Evolutionary conservation across 2,329 filamentous ascomycete genomes (phyloP), one percentile per base, ranked within the genome.

Genomic region (Rhynchosporium secalis): DNA sequence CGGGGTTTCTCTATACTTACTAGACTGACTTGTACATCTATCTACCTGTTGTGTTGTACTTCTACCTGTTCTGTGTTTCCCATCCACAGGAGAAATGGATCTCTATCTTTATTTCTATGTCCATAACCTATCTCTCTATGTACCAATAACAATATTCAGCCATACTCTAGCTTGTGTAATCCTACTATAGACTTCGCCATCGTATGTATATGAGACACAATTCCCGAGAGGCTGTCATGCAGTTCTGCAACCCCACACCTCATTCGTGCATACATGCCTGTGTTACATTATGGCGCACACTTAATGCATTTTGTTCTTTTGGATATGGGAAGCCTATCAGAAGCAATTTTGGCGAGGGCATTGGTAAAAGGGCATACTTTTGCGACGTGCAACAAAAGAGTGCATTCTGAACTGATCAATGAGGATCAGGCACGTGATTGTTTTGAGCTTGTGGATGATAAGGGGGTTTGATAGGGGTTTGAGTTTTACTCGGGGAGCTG

Each of bases 1-100:
- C 26, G 7, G 49, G 54, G 40, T 60, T 36, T 47, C 54, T 52
- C 28, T 60, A 60, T 29, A 60, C 47, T 15, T 60, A 60, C n/a
- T 60, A 54, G 36, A 51, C 20, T 20, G 20, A 20, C 20, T 20
- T 20, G 20, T 20, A 20, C 20, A 20, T 20, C 20, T 20, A 20
- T 20, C 20, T 20, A 20, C 20, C 20, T 20, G 20, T 20, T 20
- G 20, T 20, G 20, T 20, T 20, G 20, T 20, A 20, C 20, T 20
- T 20, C 20, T 20, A 1, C 20, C 20, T 20, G 20, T 20, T 20
- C 20, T 20, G 20, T 20, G 20, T 20, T 20, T 20, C 1, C 20
- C 20, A 20, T 20, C 20, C 20, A 20, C 20, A 43, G 41, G 20
- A 43, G 4, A 12, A 43, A 43, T 43, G 10, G 1, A 43, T 41